phyloP scores from a whole-genome alignment of 805 yeast species.

The Saccharomyces jurei region DNA sequence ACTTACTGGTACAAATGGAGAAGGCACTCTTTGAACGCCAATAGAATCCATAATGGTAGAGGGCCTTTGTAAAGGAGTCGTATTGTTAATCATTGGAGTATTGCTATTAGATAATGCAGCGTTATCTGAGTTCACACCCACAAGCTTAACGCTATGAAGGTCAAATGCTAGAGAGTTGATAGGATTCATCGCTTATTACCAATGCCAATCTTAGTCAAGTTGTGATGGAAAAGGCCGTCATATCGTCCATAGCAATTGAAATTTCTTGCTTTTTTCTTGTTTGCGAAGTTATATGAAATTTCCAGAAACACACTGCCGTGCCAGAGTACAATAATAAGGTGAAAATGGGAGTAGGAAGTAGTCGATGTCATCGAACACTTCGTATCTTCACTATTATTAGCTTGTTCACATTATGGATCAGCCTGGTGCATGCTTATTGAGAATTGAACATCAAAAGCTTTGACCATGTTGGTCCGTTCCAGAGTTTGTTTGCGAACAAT shows the following conservation, averaged over 20 bases:
- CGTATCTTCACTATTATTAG: neutral
- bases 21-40: constrained; percentile 20
- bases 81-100: neutral
- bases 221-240: neutral
- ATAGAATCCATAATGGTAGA: constrained; percentile 21
- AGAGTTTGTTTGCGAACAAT: neutral
- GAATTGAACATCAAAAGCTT: neutral
- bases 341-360: neutral
- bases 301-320: neutral
- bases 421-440: neutral
- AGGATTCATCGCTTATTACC: neutral
- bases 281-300: neutral
- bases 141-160: neutral
- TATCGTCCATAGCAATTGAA: neutral
- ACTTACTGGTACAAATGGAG: constrained; percentile 13
- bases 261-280: neutral
- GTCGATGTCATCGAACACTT: neutral
- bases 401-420: neutral
- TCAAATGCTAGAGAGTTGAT: neutral
- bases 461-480: neutral
- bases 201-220: neutral
- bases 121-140: neutral
- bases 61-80: constrained; percentile 13
- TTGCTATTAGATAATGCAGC: neutral
- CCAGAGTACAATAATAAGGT: neutral